Evolutionary conservation across 805 yeast genomes (phyloP).

Genomic region (Wickerhamiella occidentalis): DNA sequence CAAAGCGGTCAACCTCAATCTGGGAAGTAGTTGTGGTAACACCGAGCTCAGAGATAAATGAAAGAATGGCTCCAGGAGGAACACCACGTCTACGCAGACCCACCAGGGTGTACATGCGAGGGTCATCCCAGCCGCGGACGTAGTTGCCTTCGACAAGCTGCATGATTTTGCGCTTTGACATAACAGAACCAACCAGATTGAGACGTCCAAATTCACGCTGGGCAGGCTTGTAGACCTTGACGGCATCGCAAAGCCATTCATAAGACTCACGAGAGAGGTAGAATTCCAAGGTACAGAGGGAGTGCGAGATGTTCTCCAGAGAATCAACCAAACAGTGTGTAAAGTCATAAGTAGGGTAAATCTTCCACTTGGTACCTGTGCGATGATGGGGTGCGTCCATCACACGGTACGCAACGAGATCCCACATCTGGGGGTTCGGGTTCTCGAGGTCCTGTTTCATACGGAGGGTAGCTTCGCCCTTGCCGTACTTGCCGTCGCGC

Average conservation of each 20-base stretch:
- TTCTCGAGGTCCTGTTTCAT: slow-evolving; percentile 89
- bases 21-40: slow-evolving; percentile 89
- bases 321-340: slow-evolving; percentile 99
- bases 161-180: slow-evolving; percentile 93
- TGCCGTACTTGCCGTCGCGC: slow-evolving; percentile 79
- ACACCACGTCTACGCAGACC: slow-evolving; percentile 94
- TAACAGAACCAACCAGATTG: slow-evolving; percentile 83
- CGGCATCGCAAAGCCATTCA: slow-evolving; percentile 95
- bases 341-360: slow-evolving; percentile 96
- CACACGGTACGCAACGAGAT: slow-evolving; percentile 91
- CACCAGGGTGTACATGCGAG: slow-evolving; percentile 87
- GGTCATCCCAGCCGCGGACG: slow-evolving; percentile 98
- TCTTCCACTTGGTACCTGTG: slow-evolving; percentile 95
- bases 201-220: slow-evolving; percentile 98
- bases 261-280: slow-evolving; percentile 84
- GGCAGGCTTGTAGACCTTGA: slow-evolving; percentile 93
- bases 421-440: slow-evolving; percentile 99
- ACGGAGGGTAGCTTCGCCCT: slow-evolving; percentile 89
- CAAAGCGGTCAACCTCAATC: slow-evolving; percentile 83
- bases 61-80: slow-evolving; percentile 94
- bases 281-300: slow-evolving; percentile 93
- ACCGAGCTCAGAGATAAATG: slow-evolving; percentile 89
- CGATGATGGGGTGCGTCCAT: slow-evolving; percentile 87
- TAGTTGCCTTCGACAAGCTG: slow-evolving; percentile 67
- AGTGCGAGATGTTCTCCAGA: slow-evolving; percentile 89